phyloP scores from a whole-genome alignment of 345 rosid genomes.

The Turritis glabra region DNA sequence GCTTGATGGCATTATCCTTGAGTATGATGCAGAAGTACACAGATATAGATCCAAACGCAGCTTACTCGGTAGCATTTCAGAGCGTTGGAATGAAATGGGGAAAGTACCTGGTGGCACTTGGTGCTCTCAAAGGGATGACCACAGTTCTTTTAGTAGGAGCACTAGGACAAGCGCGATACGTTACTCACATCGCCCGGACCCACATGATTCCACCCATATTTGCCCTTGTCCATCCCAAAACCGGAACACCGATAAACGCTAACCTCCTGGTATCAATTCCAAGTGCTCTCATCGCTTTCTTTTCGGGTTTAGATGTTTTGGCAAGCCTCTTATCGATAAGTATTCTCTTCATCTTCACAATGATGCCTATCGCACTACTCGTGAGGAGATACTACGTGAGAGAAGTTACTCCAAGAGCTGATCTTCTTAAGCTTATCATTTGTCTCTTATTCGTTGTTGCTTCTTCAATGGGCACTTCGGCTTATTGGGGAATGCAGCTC shows the following conservation, averaged over 20 bases:
- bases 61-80: conserved; percentile 60
- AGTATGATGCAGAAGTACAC: conserved; percentile 56
- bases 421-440: conserved; percentile 42
- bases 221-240: conserved; percentile 48
- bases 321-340: conserved; percentile 62
- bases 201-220: conserved; percentile 70
- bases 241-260: conserved; percentile 63
- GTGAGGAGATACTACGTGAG: conserved; percentile 62
- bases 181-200: conserved; percentile 65
- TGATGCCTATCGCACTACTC: conserved; percentile 55
- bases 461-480: conserved; percentile 47
- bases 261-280: conserved; percentile 50
- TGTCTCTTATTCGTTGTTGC: conserved; percentile 44
- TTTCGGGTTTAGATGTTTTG: conserved; percentile 54
- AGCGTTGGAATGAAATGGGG: conserved; percentile 61
- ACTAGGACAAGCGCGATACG: conserved; percentile 62
- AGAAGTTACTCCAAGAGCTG: conserved; percentile 41
- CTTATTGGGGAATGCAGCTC: conserved; percentile 43
- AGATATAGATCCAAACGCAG: conserved; percentile 55
- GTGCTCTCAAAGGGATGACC: conserved; percentile 74
- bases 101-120: conserved; percentile 60
- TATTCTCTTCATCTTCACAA: conserved; percentile 56
- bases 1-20: conserved; percentile 48
- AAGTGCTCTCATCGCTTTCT: conserved; percentile 54
- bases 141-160: conserved; percentile 54